Evolutionary conservation across 441 rosid species (phyloP).

Genomic region (Adansonia grandidieri): DNA sequence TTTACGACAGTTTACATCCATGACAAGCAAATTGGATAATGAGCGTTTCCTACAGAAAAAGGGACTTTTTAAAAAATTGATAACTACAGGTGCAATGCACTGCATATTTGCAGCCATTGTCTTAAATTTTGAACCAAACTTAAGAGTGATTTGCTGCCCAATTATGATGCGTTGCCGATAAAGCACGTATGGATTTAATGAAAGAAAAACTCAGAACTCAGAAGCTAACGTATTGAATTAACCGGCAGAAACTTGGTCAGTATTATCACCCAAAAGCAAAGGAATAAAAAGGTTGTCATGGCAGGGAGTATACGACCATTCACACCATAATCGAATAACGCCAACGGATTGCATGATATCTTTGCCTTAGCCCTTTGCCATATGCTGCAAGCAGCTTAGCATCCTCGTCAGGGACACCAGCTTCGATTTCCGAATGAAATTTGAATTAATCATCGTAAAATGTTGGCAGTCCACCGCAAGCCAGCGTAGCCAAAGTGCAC

Average conservation of each 20-base stretch:
- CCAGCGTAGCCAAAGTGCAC: slow-evolving; percentile 92
- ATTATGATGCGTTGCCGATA: neutral
- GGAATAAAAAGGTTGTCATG: neutral
- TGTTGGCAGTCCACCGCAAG: slow-evolving; percentile 77
- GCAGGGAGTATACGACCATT: neutral
- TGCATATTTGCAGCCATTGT: neutral
- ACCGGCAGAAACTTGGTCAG: neutral
- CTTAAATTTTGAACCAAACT: neutral
- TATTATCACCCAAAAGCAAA: too few species aligned
- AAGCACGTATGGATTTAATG: neutral
- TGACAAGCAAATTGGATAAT: neutral
- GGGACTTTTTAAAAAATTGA: neutral
- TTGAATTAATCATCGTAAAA: slow-evolving; percentile 68
- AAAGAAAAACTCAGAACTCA: neutral
- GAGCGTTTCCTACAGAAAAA: neutral
- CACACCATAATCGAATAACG: neutral
- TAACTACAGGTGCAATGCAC: too few species aligned
- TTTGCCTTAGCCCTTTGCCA: slow-evolving; percentile 92
- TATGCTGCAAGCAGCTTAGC: slow-evolving; percentile 72
- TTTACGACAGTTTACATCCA: neutral
- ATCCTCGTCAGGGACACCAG: slow-evolving; percentile 60
- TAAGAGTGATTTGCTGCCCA: neutral
- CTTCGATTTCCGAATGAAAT: slow-evolving; percentile 58
- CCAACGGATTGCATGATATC: neutral
- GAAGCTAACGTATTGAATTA: neutral